These are phyloP conservation scores for Castanea mollissima DNA, from an alignment of 306 rosid genomes.

Conservation along the genomic window DNA sequence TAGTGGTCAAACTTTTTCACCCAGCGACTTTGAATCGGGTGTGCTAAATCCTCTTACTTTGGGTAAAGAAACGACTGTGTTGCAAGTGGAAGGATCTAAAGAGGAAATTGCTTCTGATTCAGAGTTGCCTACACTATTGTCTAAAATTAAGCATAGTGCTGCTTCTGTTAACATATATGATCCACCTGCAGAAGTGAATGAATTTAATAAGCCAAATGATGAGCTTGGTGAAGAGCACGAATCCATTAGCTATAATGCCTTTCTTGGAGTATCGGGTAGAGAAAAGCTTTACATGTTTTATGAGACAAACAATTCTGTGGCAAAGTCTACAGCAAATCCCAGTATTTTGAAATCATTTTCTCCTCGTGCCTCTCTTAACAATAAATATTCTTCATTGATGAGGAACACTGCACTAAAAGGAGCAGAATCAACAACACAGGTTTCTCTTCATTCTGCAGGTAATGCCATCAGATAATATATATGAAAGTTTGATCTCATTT, in stretches of 20 bases:
- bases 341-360: slow-evolving; percentile 39
- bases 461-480: slow-evolving; percentile 30
- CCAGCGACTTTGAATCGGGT: slow-evolving; percentile 42
- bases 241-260: slow-evolving; percentile 23
- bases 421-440: slow-evolving; percentile 29
- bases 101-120: slow-evolving; percentile 43
- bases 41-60: slow-evolving; percentile 47
- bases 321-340: slow-evolving; percentile 30
- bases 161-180: slow-evolving; percentile 26
- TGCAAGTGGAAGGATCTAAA: slow-evolving; percentile 46
- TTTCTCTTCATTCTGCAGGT: slow-evolving; percentile 50
- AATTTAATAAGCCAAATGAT: slow-evolving; percentile 29
- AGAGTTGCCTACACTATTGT: slow-evolving; percentile 35
- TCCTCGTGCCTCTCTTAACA: slow-evolving; percentile 33
- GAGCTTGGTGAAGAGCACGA: slow-evolving; percentile 32
- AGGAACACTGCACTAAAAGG: slow-evolving; percentile 28
- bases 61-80: slow-evolving; percentile 40
- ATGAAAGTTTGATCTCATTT: slow-evolving; percentile 8
- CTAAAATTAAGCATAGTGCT: slow-evolving; percentile 25
- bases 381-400: slow-evolving; percentile 35
- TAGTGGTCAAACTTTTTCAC: slow-evolving; percentile 36
- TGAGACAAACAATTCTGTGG: slow-evolving; percentile 36
- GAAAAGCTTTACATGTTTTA: slow-evolving; percentile 82
- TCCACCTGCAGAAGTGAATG: slow-evolving; percentile 28
- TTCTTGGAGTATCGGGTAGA: slow-evolving; percentile 55